phyloP scores from a whole-genome alignment of 441 rosid genomes.

The Cnidoscolus chayamansa region DNA sequence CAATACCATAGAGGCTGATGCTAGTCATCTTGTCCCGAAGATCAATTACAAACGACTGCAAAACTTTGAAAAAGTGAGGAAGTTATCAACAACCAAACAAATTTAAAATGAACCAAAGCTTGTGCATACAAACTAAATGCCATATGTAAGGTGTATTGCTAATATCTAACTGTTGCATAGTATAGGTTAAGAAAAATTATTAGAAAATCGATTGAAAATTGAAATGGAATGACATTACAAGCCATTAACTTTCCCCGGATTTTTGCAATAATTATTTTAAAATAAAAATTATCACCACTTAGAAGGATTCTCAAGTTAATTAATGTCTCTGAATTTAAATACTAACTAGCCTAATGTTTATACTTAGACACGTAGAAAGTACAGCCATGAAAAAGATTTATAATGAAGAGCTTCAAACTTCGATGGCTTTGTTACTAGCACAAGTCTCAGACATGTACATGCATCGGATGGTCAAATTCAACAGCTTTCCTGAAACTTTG shows the following conservation, averaged over 20 bases:
- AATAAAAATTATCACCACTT: too few relatives aligned
- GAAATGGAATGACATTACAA: neutral
- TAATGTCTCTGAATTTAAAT: neutral
- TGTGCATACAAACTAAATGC: neutral
- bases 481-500: neutral
- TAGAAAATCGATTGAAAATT: neutral
- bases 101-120: neutral
- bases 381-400: neutral
- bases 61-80: conserved; percentile 37
- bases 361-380: neutral
- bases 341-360: neutral
- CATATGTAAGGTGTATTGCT: neutral
- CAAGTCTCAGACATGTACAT: neutral
- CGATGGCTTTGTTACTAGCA: neutral
- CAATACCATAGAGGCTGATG: conserved; percentile 77
- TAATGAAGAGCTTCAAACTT: conserved; percentile 6
- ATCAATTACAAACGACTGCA: conserved; percentile 66
- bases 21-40: conserved; percentile 78
- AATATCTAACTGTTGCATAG: neutral
- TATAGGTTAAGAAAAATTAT: neutral
- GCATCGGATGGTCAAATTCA: neutral
- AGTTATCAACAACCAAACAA: conserved; percentile 13
- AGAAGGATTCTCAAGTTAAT: neutral
- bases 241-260: neutral
- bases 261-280: neutral